These are phyloP conservation scores for Backusella westeae DNA, from an alignment of 192 early-diverging fungal species.

Conservation along the genomic window DNA sequence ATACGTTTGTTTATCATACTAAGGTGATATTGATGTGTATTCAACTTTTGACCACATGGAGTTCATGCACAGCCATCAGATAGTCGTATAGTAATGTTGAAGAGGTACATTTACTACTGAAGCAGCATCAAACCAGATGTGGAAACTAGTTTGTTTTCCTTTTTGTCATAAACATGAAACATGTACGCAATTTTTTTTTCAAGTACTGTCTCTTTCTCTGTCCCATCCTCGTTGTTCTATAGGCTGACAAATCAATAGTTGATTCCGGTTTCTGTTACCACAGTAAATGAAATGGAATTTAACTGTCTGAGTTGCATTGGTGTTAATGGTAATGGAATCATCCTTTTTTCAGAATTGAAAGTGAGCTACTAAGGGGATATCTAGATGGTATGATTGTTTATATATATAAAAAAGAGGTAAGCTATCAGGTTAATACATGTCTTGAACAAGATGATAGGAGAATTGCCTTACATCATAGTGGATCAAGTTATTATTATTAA, in stretches of 20 bases:
- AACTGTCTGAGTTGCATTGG: not conserved
- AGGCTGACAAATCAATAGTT: conserved; percentile 1
- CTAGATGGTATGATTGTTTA: not conserved
- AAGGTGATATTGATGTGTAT: not conserved
- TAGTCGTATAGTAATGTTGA: not conserved
- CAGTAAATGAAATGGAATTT: not conserved
- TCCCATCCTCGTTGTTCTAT: not conserved
- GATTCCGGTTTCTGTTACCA: not conserved
- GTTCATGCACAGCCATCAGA: conserved; percentile 1
- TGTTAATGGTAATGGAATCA: not conserved
- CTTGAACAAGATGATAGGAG: no score
- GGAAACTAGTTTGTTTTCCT: not conserved
- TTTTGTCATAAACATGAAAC: not conserved
- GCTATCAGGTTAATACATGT: not conserved
- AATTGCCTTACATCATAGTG: not conserved
- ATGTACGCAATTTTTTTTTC: not conserved
- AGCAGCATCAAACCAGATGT: not conserved
- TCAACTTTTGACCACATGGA: not conserved
- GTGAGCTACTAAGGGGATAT: not conserved
- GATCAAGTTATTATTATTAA: not conserved
- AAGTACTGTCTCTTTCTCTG: not conserved
- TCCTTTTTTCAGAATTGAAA: not conserved
- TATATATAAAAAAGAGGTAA: not conserved
- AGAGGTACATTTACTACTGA: not conserved
- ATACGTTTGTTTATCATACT: not conserved